Evolutionary conservation across 192 early-diverging fungal species (phyloP).

Genomic region (Chytriomyces confervae): DNA sequence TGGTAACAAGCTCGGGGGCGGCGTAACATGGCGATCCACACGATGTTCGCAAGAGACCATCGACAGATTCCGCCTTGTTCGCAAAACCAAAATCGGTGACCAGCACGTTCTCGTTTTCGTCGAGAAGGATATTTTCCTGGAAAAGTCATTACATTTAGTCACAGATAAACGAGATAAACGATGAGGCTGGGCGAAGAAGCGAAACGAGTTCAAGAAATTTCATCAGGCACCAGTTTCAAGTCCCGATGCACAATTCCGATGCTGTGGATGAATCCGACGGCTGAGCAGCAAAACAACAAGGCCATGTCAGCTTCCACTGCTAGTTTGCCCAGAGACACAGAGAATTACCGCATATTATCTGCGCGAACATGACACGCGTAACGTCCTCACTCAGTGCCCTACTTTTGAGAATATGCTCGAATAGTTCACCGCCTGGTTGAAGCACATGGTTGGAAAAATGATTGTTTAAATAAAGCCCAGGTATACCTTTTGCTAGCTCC

Average conservation of each 20-base stretch:
- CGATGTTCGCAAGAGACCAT: constrained; percentile 82
- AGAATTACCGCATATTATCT: constrained; percentile 70
- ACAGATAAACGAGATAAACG: no score
- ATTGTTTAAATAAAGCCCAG: constrained; percentile 79
- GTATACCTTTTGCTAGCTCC: constrained; percentile 60
- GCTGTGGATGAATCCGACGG: constrained; percentile 90
- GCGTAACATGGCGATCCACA: constrained; percentile 99
- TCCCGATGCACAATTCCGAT: constrained; percentile 96
- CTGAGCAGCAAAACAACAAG: constrained; percentile 34
- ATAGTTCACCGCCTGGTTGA: constrained; percentile 85
- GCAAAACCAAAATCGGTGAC: constrained; percentile 99
- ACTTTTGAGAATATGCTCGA: constrained; percentile 95
- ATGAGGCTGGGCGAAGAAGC: constrained; percentile 1
- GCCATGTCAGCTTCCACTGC: no score
- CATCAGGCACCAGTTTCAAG: constrained; percentile 79
- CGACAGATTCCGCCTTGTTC: constrained; percentile 71
- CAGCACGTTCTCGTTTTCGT: constrained; percentile 84
- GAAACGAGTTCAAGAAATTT: constrained; percentile 2
- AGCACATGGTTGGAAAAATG: background rate
- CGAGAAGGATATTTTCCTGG: constrained; percentile 92
- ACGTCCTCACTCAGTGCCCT: constrained; percentile 88
- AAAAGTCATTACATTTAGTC: background rate
- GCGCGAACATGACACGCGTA: constrained; percentile 89
- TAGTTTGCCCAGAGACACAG: no score
- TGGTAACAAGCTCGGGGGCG: constrained; percentile 96